phyloP scores from a whole-genome alignment of 768 basidiomycete species.

The Tulasnella sp. region DNA sequence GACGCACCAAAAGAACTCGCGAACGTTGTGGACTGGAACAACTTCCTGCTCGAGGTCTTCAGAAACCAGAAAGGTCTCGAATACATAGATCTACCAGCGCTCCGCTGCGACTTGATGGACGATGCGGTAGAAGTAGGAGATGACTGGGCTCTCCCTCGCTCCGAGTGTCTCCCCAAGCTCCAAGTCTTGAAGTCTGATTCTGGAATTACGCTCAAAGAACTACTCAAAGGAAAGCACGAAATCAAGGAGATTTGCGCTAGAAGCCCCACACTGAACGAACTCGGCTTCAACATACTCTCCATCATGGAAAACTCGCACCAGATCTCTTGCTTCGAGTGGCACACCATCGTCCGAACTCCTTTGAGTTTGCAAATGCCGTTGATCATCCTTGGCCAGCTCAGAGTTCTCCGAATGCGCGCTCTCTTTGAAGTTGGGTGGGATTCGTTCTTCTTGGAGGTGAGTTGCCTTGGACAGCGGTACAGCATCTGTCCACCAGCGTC shows the following conservation, averaged over 20 bases:
- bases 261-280: constrained; percentile 6
- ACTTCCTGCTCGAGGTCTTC: not conserved
- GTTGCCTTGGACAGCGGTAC: not conserved
- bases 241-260: not conserved
- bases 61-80: not conserved
- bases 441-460: not conserved
- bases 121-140: not conserved
- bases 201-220: not conserved
- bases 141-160: not conserved
- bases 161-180: not conserved
- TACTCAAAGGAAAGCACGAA: not conserved
- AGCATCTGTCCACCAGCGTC: not conserved
- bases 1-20: not conserved
- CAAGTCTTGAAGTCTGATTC: not conserved
- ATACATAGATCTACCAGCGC: not conserved
- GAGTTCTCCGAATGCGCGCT: not conserved
- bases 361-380: not conserved
- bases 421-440: constrained; percentile 5
- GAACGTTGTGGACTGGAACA: not conserved
- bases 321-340: not conserved
- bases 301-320: not conserved
- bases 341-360: not conserved
- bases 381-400: not conserved
- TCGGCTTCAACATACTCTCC: not conserved
- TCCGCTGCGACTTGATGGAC: not conserved